phyloP scores from a whole-genome alignment of 225 moss, liverwort and hornwort genomes.

The Antitrichia curtipendula region DNA sequence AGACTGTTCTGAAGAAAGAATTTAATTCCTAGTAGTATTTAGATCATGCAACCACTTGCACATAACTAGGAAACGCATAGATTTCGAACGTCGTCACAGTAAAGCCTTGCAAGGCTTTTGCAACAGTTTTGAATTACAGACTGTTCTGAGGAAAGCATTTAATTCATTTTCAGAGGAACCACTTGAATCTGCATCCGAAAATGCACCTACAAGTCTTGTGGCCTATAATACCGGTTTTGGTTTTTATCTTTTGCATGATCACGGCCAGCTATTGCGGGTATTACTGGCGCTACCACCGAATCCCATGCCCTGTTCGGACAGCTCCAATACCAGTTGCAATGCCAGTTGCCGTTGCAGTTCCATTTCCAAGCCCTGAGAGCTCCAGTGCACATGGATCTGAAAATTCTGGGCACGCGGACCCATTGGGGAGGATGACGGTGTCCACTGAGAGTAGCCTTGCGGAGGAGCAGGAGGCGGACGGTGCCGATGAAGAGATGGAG shows the following conservation, averaged over 20 bases:
- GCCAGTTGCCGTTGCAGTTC: not conserved
- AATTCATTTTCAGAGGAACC: not conserved
- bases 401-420: not conserved
- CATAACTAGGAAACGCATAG: not conserved
- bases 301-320: not conserved
- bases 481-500: not conserved
- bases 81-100: not conserved
- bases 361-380: not conserved
- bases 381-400: not conserved
- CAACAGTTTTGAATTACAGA: not conserved
- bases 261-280: not conserved
- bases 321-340: not conserved
- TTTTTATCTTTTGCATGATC: not conserved
- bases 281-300: not conserved
- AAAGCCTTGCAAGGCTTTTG: not conserved
- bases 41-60: too few species aligned
- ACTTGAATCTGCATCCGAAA: not conserved
- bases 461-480: not conserved
- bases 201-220: not conserved
- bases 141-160: too few species aligned
- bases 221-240: not conserved
- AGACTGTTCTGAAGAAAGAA: not conserved
- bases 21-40: not conserved
- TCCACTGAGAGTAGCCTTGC: not conserved
- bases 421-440: not conserved